Evolutionary conservation across 2,329 filamentous ascomycete species (phyloP).

Genomic region (Ambrosiella xylebori): DNA sequence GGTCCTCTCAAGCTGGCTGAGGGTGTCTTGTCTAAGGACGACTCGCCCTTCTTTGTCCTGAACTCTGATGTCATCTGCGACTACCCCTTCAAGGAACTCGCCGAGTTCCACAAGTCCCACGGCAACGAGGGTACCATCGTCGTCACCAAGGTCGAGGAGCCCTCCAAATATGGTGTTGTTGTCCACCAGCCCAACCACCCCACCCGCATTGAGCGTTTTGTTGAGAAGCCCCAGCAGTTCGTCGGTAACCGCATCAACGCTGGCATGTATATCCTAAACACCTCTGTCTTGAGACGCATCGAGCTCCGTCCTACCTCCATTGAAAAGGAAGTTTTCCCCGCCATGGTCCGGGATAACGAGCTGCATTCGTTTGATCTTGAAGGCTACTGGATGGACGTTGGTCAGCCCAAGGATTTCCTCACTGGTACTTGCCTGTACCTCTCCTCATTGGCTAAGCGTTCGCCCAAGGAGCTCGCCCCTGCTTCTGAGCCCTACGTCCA

Average conservation of each 20-base stretch:
- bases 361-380: conserved; percentile 93
- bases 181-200: conserved; percentile 90
- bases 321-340: conserved; percentile 96
- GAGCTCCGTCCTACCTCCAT: conserved; percentile 94
- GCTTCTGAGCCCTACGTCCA: conserved; percentile 64
- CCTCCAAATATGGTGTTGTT: conserved; percentile 95
- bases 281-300: conserved; percentile 74
- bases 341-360: conserved; percentile 75
- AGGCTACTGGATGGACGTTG: conserved; percentile 99
- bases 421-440: conserved; percentile 93
- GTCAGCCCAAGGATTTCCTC: conserved; percentile 96
- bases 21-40: conserved; percentile 79
- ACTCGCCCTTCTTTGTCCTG: conserved; percentile 90
- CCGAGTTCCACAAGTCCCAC: conserved; percentile 80
- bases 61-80: conserved; percentile 98
- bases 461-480: conserved; percentile 65
- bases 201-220: conserved; percentile 91
- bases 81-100: conserved; percentile 81
- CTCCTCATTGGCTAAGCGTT: conserved; percentile 76
- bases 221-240: conserved; percentile 98
- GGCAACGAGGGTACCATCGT: conserved; percentile 95
- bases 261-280: conserved; percentile 95
- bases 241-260: conserved; percentile 98
- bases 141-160: conserved; percentile 97
- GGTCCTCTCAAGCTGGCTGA: conserved; percentile 92